phyloP scores from a whole-genome alignment of 345 rosid species.

The Arabis alpina region DNA sequence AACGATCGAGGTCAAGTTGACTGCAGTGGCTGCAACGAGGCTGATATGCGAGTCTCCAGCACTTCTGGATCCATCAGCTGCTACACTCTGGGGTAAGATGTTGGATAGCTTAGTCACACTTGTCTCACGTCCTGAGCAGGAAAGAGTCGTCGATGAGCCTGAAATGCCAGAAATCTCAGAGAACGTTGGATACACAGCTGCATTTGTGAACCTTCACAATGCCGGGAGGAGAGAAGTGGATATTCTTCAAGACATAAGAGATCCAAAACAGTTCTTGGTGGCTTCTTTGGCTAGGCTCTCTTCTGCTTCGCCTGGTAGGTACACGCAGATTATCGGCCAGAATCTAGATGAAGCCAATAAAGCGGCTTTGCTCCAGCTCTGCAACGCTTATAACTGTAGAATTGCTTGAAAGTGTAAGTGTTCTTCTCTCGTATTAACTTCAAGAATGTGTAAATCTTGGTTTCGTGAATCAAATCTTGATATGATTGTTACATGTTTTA shows the following conservation, averaged over 20 bases:
- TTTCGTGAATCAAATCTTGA: conserved; percentile 11
- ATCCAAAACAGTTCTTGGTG: conserved; percentile 79
- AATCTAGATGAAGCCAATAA: conserved; percentile 78
- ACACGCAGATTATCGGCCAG: conserved; percentile 68
- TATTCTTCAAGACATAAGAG: conserved; percentile 75
- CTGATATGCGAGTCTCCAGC: conserved; percentile 81
- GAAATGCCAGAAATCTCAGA: conserved; percentile 93
- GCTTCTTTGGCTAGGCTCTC: conserved; percentile 67
- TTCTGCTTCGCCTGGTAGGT: conserved; percentile 73
- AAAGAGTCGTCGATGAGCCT: conserved; percentile 74
- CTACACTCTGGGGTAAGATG: conserved; percentile 76
- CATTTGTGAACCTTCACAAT: conserved; percentile 80
- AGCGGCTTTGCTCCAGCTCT: conserved; percentile 69
- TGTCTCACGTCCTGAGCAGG: conserved; percentile 82
- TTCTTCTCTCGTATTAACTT: conserved; percentile 4
- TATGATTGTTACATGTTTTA: conserved; percentile 4
- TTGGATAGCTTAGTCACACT: conserved; percentile 84
- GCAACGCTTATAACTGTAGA: conserved; percentile 58
- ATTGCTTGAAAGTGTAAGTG: conserved; percentile 72
- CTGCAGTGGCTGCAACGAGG: conserved; percentile 79
- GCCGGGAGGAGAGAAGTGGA: conserved; percentile 94
- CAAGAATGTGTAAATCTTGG: background rate
- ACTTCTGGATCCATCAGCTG: conserved; percentile 68
- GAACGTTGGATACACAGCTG: conserved; percentile 75
- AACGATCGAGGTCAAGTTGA: conserved; percentile 67